These are phyloP conservation scores for Candida succiphila DNA, from an alignment of 805 yeast genomes.

Conservation along the genomic window DNA sequence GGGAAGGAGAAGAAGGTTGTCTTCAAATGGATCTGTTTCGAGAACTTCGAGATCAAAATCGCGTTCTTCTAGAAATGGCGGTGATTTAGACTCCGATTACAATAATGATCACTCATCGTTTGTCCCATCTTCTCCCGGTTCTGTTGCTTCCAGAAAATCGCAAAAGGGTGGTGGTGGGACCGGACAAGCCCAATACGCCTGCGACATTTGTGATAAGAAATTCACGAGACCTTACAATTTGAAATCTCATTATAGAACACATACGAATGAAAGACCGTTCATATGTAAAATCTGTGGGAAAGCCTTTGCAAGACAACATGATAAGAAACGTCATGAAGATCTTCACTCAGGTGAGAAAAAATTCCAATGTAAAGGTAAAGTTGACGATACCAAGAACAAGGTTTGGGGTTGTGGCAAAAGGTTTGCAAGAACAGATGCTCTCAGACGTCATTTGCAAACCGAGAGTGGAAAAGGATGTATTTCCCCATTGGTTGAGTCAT, in stretches of 20 bases:
- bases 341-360: constrained; percentile 70
- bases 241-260: constrained; percentile 86
- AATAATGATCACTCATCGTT: constrained; percentile 12
- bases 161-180: constrained; percentile 36
- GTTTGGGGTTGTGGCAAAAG: constrained; percentile 85
- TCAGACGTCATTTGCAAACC: constrained; percentile 71
- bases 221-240: constrained; percentile 91
- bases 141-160: constrained; percentile 44
- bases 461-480: constrained; percentile 72
- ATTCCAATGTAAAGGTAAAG: constrained; percentile 58
- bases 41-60: constrained; percentile 9
- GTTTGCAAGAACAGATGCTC: constrained; percentile 74
- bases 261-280: constrained; percentile 75
- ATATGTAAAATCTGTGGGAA: constrained; percentile 67
- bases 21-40: constrained; percentile 13
- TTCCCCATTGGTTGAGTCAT: constrained; percentile 56
- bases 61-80: constrained; percentile 12
- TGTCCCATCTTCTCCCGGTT: constrained; percentile 15
- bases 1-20: constrained; percentile 28
- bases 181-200: constrained; percentile 65
- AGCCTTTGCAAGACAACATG: constrained; percentile 76
- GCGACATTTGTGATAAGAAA: constrained; percentile 74
- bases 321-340: constrained; percentile 66
- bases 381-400: constrained; percentile 38
- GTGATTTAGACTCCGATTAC: constrained; percentile 19